A percentile compares a stretch with the other conserved stretches of the same genome.
Evolutionary conservation across 495 filamentous ascomycete genomes (phyloP).

Genomic region (Neurospora sp.): DNA sequence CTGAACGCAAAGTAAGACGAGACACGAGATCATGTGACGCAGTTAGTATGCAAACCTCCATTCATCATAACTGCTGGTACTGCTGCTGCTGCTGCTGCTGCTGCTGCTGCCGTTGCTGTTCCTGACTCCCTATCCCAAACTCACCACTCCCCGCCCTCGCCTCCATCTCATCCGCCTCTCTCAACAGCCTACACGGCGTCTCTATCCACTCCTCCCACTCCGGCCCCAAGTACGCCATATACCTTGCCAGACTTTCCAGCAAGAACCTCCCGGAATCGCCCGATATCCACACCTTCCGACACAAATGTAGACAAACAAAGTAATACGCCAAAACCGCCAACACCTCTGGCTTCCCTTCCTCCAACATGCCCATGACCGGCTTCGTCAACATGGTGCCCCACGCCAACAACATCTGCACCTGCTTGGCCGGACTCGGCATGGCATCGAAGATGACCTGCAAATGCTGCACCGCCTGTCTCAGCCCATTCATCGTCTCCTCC

Average conservation of each 20-base stretch:
- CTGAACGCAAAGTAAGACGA: background rate
- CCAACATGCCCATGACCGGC: constrained; percentile 15
- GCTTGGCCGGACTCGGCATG: background rate
- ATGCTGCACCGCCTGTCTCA: constrained; percentile 8
- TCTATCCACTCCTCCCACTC: constrained; percentile 21
- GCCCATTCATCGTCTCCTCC: background rate
- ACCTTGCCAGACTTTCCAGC: constrained; percentile 2
- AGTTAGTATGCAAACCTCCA: background rate
- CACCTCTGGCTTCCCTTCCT: constrained; percentile 16
- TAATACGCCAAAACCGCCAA: constrained; percentile 22
- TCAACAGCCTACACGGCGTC: constrained; percentile 14
- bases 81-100: background rate
- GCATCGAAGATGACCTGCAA: constrained; percentile 21
- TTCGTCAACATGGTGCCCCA: constrained; percentile 15
- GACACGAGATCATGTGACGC: constrained; percentile 15
- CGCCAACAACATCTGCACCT: constrained; percentile 10
- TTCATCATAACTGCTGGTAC: background rate
- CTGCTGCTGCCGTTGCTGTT: background rate
- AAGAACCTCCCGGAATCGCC: constrained; percentile 16
- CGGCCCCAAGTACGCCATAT: constrained; percentile 13
- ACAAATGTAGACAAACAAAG: constrained; percentile 18
- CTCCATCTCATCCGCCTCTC: constrained; percentile 2
- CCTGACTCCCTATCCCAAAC: background rate
- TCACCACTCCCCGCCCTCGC: background rate
- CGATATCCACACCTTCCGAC: constrained; percentile 16